A percentile compares a stretch with the other conserved stretches of the same genome.
phyloP scores from a whole-genome alignment of 352 stramenopile species.

The Elongisporangium anandrum region DNA sequence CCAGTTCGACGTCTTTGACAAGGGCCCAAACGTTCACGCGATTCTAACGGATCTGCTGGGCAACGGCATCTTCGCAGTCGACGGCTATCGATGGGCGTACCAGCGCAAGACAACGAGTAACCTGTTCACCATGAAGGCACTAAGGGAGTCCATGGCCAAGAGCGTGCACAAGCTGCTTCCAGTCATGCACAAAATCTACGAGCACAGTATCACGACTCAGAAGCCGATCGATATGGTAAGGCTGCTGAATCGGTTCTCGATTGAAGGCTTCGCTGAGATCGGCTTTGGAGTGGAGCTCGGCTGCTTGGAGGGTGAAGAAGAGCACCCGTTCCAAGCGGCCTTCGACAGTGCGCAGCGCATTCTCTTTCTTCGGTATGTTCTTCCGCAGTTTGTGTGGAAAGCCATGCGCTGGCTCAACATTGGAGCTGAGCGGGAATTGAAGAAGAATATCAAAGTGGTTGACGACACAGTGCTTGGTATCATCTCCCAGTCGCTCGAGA shows the following conservation, averaged over 20 bases:
- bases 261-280: constrained; percentile 27
- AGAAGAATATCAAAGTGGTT: constrained; percentile 23
- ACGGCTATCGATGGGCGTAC: constrained; percentile 31
- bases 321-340: constrained; percentile 1
- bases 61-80: constrained; percentile 39
- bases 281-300: constrained; percentile 24
- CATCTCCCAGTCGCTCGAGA: constrained; percentile 26
- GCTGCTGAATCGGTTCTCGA: constrained; percentile 12
- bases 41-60: constrained; percentile 35
- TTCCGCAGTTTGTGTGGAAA: constrained; percentile 48
- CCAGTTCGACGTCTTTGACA: constrained; percentile 77
- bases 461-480: constrained; percentile 33
- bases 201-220: background rate
- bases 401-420: constrained; percentile 43
- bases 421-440: constrained; percentile 31
- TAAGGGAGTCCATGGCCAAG: constrained; percentile 34
- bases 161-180: constrained; percentile 16
- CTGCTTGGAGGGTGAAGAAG: constrained; percentile 7
- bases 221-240: constrained; percentile 10
- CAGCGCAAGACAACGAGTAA: constrained; percentile 32
- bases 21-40: constrained; percentile 44
- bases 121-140: constrained; percentile 32
- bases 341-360: constrained; percentile 13
- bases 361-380: constrained; percentile 37
- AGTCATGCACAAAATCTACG: background rate